These are phyloP conservation scores for Suillus occidentalis DNA, from an alignment of 768 basidiomycete genomes.

Conservation along the genomic window DNA sequence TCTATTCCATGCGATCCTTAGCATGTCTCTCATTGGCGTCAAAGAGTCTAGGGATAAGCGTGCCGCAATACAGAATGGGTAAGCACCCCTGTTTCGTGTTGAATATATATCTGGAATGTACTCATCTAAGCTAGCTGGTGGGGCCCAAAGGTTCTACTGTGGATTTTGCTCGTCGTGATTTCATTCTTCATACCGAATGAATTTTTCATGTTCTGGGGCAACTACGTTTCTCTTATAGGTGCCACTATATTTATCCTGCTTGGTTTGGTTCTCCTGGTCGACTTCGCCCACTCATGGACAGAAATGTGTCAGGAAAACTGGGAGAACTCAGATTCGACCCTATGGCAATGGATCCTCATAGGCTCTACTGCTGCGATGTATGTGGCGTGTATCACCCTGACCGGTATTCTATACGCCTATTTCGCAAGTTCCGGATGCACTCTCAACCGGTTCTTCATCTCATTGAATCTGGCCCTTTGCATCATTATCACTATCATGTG, in stretches of 20 bases:
- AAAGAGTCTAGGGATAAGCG: constrained; percentile 89
- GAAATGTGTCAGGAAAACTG: constrained; percentile 96
- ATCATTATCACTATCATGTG: constrained; percentile 79
- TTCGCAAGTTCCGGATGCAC: constrained; percentile 87
- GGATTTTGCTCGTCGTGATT: constrained; percentile 76
- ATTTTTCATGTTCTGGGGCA: constrained; percentile 98
- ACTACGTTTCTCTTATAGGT: constrained; percentile 88
- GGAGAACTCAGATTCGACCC: constrained; percentile 82
- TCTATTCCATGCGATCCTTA: constrained; percentile 83
- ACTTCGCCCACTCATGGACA: constrained; percentile 98
- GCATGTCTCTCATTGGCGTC: constrained; percentile 79
- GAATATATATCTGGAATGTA: constrained; percentile 6
- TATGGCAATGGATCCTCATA: constrained; percentile 97
- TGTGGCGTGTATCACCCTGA: constrained; percentile 78
- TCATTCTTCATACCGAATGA: constrained; percentile 96
- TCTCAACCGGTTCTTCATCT: constrained; percentile 96
- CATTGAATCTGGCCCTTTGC: constrained; percentile 84
- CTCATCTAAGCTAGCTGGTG: constrained; percentile 72
- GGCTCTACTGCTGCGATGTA: constrained; percentile 92
- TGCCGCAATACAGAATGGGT: constrained; percentile 97
- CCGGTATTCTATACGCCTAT: constrained; percentile 86
- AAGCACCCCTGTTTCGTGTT: constrained; percentile 20
- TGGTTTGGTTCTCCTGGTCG: constrained; percentile 94
- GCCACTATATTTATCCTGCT: constrained; percentile 95
- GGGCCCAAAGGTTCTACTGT: constrained; percentile 93